Percentiles rank a stretch among this genome's conserved stretches.
phyloP scores from a whole-genome alignment of 2,329 filamentous ascomycete genomes.

The Aspergillus chevalieri region DNA sequence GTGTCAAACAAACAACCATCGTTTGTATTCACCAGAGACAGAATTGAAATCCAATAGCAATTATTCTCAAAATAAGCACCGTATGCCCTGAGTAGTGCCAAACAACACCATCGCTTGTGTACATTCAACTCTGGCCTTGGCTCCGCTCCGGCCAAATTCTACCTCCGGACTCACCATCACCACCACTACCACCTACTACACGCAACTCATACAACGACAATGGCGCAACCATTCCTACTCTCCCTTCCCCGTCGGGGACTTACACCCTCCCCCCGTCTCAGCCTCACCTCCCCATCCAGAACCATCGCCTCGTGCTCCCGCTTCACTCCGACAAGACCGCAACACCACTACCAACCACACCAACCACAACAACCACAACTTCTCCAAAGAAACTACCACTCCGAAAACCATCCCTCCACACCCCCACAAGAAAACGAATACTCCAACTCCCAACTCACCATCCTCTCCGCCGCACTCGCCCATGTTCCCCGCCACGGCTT shows the following conservation, averaged over 20 bases:
- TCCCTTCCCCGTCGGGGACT: not conserved
- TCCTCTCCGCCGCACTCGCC: constrained; percentile 71
- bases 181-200: not conserved
- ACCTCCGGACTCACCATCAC: not conserved
- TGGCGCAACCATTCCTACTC: constrained; percentile 7
- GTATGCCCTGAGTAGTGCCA: no score
- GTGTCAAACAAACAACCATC: no score
- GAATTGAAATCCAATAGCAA: no score
- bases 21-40: no score
- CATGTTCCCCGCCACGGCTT: constrained; percentile 82
- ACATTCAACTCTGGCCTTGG: not conserved
- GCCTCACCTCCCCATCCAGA: not conserved
- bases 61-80: no score
- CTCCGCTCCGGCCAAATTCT: not conserved
- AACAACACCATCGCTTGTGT: no score
- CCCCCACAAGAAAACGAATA: constrained; percentile 59
- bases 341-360: not conserved
- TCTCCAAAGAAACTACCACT: constrained; percentile 56
- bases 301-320: not conserved
- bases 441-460: constrained; percentile 60
- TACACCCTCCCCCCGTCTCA: constrained; percentile 1
- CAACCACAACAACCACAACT: constrained; percentile 1
- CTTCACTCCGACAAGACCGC: not conserved
- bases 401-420: constrained; percentile 60
- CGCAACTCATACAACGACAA: not conserved